These are phyloP conservation scores for Suhomyces atakaporum DNA, from an alignment of 1,139 yeast species.

Conservation along the genomic window DNA sequence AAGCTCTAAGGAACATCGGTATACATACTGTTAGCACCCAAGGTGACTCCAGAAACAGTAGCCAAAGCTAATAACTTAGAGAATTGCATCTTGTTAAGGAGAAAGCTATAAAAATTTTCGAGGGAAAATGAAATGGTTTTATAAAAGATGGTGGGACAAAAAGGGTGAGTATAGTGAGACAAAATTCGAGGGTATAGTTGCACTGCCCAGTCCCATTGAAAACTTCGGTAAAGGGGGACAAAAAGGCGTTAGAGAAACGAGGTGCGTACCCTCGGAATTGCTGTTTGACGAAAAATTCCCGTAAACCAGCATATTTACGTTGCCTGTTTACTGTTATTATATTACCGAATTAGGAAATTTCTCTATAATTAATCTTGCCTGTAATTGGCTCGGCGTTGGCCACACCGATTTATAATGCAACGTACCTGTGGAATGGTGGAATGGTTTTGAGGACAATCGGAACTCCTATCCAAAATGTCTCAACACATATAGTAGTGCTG, in stretches of 20 bases:
- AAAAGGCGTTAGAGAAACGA: conserved; percentile 5
- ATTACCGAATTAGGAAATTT: conserved; percentile 5
- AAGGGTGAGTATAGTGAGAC: conserved; percentile 2
- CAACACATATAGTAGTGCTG: no score
- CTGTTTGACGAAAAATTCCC: not conserved
- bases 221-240: conserved; percentile 3
- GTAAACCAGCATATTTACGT: conserved; percentile 8
- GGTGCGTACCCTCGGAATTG: conserved; percentile 6
- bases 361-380: not conserved
- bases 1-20: no score
- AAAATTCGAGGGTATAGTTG: conserved; percentile 8
- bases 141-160: conserved; percentile 9
- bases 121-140: conserved; percentile 10
- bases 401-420: no score
- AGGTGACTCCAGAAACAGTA: conserved; percentile 49
- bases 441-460: no score
- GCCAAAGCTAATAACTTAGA: conserved; percentile 48
- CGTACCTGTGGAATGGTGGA: no score
- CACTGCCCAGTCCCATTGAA: conserved; percentile 6
- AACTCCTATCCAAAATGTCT: no score
- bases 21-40: conserved; percentile 48
- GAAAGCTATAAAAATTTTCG: conserved; percentile 6
- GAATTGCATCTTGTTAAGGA: conserved; percentile 46
- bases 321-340: conserved; percentile 4
- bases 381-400: conserved; percentile 3